Evolutionary conservation across 306 rosid species (phyloP), one percentile per base, ranked within the genome.

Genomic region (Vicia villosa): DNA sequence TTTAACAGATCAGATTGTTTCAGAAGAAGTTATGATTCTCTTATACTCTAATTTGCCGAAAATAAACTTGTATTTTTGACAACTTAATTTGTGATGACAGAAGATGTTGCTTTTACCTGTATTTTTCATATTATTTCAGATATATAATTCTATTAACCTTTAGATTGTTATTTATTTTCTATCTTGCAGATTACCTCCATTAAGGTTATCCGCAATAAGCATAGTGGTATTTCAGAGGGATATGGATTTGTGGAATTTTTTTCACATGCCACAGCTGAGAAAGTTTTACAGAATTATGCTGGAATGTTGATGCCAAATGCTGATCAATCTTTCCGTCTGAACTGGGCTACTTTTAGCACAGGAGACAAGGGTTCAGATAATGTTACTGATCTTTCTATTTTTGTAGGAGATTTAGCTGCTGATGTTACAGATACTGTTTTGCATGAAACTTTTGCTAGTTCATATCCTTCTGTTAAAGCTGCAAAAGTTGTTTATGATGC

Each of bases 401-500:
- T 95, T 68, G 99, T 95, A 58, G 99, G 99, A 83, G 99, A 95
- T 75, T 87, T 95, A 87, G 97, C 99, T 36, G 87, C 97, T 63
- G 99, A 95, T 82, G 99, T 95, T 59, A 84, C 97, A 9, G 99
- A 95, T 79, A 82, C 56, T 88, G 78, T 81, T n/a, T n/a, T 95
- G 87, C 89, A 79, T 22, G 99, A 91, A 70, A 95, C 92, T 19
- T 95, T 95, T 85, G 84, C 87, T 70, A 76, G 83, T 82, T 85
- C 59, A 81, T 95, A 74, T 77, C 96, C 97, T 55, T 95, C 99
- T 74, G 97, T 91, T 63, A 95, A 89, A 67, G 96, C 92, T 42
- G 97, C 99, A 63, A 95, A 95, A 81, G 97, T 91, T 85, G 99
- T 95, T 57, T 83, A 89, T 85, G 99, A 95, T 86, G 90, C 90